phyloP scores from a whole-genome alignment of 257 asterid genomes.

The Salvia hispanica region DNA sequence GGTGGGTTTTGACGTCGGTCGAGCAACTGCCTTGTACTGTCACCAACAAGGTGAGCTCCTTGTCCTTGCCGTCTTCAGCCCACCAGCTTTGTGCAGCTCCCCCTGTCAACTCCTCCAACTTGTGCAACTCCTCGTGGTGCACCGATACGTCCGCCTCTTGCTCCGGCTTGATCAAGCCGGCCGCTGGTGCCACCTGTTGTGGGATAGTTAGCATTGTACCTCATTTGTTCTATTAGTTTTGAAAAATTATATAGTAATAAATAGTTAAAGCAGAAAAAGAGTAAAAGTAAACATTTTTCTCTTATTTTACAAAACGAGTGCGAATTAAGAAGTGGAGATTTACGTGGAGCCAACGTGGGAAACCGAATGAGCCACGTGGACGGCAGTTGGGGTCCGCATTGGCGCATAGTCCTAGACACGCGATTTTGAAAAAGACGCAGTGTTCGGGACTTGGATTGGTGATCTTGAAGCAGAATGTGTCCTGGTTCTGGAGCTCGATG shows the following conservation, averaged over 20 bases:
- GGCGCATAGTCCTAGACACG: constrained; percentile 67
- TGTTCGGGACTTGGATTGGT: constrained; percentile 67
- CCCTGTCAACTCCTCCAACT: constrained; percentile 61
- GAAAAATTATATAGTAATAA: too few relatives aligned
- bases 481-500: constrained; percentile 73
- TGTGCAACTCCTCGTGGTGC: constrained; percentile 73
- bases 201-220: too few relatives aligned
- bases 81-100: constrained; percentile 79
- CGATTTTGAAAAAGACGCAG: constrained; percentile 53
- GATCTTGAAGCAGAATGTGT: constrained; percentile 59
- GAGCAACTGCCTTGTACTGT: constrained; percentile 61
- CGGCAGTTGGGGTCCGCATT: constrained; percentile 52
- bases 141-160: constrained; percentile 59
- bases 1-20: constrained; percentile 55
- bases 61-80: constrained; percentile 82
- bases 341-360: constrained; percentile 96
- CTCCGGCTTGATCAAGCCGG: constrained; percentile 68
- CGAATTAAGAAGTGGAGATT: background rate
- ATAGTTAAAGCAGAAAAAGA: too few relatives aligned
- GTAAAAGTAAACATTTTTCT: too few relatives aligned
- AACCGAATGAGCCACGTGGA: constrained; percentile 70
- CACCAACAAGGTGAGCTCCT: constrained; percentile 67
- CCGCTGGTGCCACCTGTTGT: constrained; percentile 76
- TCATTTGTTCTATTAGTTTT: too few relatives aligned
- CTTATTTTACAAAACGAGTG: too few relatives aligned